Conservation (phyloP, 257 asterid species). For the Nicotiana obtusifolia region DNA sequence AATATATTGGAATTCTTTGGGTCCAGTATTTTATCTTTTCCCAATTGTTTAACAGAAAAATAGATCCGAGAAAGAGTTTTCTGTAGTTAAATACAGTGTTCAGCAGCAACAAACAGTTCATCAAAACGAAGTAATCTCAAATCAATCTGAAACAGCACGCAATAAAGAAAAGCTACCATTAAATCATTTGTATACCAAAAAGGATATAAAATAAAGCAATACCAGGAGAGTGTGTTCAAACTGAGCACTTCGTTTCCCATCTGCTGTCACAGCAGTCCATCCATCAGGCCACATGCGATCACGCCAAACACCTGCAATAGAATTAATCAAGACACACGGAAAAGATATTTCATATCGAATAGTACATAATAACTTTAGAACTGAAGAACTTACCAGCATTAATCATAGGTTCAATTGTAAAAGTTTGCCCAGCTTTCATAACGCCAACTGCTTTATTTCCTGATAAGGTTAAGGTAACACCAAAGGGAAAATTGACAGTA, state of each 20-base stretch:
- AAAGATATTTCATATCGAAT: background rate
- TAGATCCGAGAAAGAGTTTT: background rate
- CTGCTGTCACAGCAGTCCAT: constrained; percentile 93
- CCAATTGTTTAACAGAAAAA: background rate
- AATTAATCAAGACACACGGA: constrained; percentile 9
- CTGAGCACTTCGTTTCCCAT: constrained; percentile 95
- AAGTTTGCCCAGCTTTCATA: constrained; percentile 95
- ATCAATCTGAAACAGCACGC: background rate
- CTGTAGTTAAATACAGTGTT: background rate
- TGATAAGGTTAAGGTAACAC: constrained; percentile 50
- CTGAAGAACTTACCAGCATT: constrained; percentile 49
- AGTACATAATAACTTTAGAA: background rate
- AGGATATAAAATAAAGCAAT: background rate
- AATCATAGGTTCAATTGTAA: constrained; percentile 96
- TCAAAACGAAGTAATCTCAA: background rate
- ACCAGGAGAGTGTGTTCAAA: constrained; percentile 96
- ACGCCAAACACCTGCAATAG: constrained; percentile 71
- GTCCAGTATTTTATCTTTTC: background rate
- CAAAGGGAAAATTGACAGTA: background rate
- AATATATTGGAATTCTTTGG: background rate
- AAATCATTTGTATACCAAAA: background rate
- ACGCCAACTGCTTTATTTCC: constrained; percentile 98
- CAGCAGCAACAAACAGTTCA: background rate
- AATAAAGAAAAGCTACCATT: background rate
- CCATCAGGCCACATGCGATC: constrained; percentile 99